phyloP scores from a whole-genome alignment of 768 basidiomycete genomes.

The Lactarius evosmus region DNA sequence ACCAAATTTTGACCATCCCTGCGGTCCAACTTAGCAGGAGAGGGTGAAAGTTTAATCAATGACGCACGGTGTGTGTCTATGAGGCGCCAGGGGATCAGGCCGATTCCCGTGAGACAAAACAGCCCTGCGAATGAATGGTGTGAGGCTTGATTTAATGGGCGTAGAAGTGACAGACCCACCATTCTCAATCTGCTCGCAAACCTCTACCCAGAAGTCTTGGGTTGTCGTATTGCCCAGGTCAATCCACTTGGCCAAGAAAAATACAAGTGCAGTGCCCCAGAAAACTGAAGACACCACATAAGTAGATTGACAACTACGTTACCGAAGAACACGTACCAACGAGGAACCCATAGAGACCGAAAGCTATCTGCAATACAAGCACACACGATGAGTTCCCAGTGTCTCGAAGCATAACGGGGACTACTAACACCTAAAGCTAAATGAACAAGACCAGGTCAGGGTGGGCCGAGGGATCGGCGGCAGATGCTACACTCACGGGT shows the following conservation, averaged over 20 bases:
- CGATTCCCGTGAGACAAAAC: slow-evolving; percentile 77
- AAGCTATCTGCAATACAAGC: slow-evolving; percentile 43
- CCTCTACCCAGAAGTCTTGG: slow-evolving; percentile 81
- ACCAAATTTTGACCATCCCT: slow-evolving; percentile 76
- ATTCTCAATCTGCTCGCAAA: slow-evolving; percentile 72
- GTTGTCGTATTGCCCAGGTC: slow-evolving; percentile 63
- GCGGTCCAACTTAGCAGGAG: neutral
- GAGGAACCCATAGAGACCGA: slow-evolving; percentile 73
- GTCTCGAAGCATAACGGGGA: neutral
- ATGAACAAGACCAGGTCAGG: slow-evolving; percentile 4
- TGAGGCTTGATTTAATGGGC: neutral
- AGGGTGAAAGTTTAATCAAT: neutral
- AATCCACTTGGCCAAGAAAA: slow-evolving; percentile 67
- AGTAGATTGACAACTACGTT: neutral
- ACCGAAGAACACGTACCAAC: slow-evolving; percentile 46
- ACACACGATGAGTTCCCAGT: neutral
- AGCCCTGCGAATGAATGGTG: slow-evolving; percentile 44
- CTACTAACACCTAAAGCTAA: slow-evolving; percentile 64
- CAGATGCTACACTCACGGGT: slow-evolving; percentile 53
- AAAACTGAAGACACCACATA: slow-evolving; percentile 48
- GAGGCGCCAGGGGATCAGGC: slow-evolving; percentile 71
- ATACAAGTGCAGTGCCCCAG: slow-evolving; percentile 82
- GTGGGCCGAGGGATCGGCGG: neutral
- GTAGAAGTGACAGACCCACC: slow-evolving; percentile 39
- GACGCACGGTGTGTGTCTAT: slow-evolving; percentile 69